phyloP scores from a whole-genome alignment of 2,329 filamentous ascomycete species.

The Malbranchea zuffiana region DNA sequence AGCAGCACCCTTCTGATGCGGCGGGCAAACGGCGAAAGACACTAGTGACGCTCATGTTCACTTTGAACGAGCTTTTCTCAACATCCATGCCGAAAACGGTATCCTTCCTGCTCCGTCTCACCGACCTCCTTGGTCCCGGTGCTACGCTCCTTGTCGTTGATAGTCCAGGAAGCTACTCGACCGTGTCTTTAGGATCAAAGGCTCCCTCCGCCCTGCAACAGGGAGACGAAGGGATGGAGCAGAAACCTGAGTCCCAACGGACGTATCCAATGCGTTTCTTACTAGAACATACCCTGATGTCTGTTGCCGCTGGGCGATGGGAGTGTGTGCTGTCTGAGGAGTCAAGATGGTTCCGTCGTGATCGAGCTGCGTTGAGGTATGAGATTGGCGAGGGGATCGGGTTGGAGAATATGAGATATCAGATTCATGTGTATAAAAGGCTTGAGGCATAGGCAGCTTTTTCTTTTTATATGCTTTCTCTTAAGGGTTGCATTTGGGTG shows the following conservation, averaged over 20 bases:
- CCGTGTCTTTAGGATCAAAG: slow-evolving; percentile 52
- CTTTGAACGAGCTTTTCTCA: slow-evolving; percentile 88
- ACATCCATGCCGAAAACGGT: slow-evolving; percentile 65
- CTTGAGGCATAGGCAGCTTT: too few relatives aligned
- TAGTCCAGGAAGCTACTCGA: slow-evolving; percentile 86
- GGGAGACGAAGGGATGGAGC: neutral
- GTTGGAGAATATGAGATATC: slow-evolving; percentile 90
- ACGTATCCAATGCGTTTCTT: slow-evolving; percentile 92
- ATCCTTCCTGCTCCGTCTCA: slow-evolving; percentile 59
- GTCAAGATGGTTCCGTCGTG: slow-evolving; percentile 73
- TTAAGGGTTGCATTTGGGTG: too few relatives aligned
- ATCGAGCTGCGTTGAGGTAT: slow-evolving; percentile 53
- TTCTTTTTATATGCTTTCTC: too few relatives aligned
- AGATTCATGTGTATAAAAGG: slow-evolving; percentile 67
- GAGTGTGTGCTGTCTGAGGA: slow-evolving; percentile 64
- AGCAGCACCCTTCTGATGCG: neutral
- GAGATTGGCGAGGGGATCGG: slow-evolving; percentile 78
- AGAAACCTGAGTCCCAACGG: slow-evolving; percentile 25
- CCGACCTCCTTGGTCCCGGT: slow-evolving; percentile 45
- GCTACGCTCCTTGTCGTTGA: slow-evolving; percentile 76
- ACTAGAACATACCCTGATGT: slow-evolving; percentile 66
- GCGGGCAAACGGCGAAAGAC: neutral
- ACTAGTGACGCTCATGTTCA: slow-evolving; percentile 80
- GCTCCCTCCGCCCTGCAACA: neutral
- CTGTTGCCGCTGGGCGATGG: slow-evolving; percentile 48